A percentile compares a stretch with the other conserved stretches of the same genome.
Conservation (phyloP, 345 rosid species). For the Sonneratia caseolaris region DNA sequence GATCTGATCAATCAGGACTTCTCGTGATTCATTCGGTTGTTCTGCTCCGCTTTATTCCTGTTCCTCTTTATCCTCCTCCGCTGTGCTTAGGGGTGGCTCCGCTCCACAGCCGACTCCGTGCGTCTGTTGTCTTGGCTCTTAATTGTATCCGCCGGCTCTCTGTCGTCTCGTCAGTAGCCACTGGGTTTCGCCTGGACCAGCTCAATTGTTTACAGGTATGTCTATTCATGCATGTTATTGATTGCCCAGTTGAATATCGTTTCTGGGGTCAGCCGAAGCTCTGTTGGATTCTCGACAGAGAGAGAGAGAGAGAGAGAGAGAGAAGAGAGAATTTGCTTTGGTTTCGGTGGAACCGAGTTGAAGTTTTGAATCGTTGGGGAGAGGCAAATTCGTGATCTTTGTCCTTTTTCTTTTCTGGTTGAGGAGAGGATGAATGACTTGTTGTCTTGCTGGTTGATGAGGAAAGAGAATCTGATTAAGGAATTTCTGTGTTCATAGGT, state of each 20-base stretch:
- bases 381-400: neutral
- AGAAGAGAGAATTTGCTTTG: neutral
- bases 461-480: neutral
- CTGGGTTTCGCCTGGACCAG: too few species aligned
- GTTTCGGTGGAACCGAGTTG: neutral
- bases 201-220: neutral
- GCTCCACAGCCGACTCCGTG: too few species aligned
- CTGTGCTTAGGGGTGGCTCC: too few species aligned
- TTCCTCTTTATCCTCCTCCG: too few species aligned
- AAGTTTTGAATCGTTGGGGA: neutral
- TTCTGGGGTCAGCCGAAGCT: neutral
- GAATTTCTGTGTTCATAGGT: neutral
- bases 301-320: too few species aligned
- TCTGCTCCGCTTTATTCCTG: too few species aligned
- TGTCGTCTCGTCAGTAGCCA: too few species aligned
- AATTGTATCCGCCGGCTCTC: too few species aligned
- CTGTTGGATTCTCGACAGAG: neutral
- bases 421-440: neutral
- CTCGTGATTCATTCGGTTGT: too few species aligned
- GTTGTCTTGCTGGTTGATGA: neutral
- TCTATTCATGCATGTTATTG: neutral
- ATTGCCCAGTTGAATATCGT: neutral
- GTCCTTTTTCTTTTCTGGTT: neutral
- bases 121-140: too few species aligned
- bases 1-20: too few species aligned